A percentile compares a stretch with the other conserved stretches of the same genome.
Evolutionary conservation across 129 eudicot species (phyloP).

Genomic region (Lonicera japonica): DNA sequence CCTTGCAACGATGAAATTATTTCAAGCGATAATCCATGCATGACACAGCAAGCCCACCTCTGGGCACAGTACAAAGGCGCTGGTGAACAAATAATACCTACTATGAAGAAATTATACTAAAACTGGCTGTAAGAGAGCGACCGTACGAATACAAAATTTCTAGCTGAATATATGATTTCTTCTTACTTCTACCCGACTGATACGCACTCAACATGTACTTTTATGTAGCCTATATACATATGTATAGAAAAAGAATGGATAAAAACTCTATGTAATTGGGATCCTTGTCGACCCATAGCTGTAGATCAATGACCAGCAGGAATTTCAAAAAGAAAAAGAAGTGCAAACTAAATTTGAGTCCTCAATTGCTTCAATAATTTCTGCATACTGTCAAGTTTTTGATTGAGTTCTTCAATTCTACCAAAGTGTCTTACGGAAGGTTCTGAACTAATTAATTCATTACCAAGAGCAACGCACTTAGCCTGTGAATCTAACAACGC

Average conservation of each 20-base stretch:
- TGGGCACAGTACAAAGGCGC: too few relatives aligned
- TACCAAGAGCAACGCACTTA: slow-evolving; percentile 52
- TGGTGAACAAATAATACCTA: too few relatives aligned
- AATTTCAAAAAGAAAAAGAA: background rate
- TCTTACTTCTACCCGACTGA: slow-evolving; percentile 10
- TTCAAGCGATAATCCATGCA: too few relatives aligned
- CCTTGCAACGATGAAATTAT: too few relatives aligned
- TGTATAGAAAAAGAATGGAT: slow-evolving; percentile 37
- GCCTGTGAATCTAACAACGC: slow-evolving; percentile 53
- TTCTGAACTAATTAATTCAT: slow-evolving; percentile 25
- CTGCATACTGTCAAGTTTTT: slow-evolving; percentile 67
- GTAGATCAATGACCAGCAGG: slow-evolving; percentile 9
- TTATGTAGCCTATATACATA: slow-evolving; percentile 29
- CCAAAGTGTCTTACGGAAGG: slow-evolving; percentile 40
- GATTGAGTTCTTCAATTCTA: slow-evolving; percentile 45
- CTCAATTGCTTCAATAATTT: slow-evolving; percentile 48
- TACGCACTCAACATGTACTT: slow-evolving; percentile 13
- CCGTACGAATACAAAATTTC: slow-evolving; percentile 25
- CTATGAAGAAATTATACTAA: too few relatives aligned
- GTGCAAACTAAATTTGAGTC: slow-evolving; percentile 27
- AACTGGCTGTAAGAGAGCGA: too few relatives aligned
- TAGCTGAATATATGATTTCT: slow-evolving; percentile 7
- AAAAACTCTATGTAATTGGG: slow-evolving; percentile 13
- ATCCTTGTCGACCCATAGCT: slow-evolving; percentile 11
- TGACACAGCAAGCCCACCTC: too few relatives aligned